A percentile compares a stretch with the other conserved stretches of the same genome.
Conservation (phyloP, 2,329 filamentous ascomycete species). For the Paraconiothyrium brasiliense region DNA sequence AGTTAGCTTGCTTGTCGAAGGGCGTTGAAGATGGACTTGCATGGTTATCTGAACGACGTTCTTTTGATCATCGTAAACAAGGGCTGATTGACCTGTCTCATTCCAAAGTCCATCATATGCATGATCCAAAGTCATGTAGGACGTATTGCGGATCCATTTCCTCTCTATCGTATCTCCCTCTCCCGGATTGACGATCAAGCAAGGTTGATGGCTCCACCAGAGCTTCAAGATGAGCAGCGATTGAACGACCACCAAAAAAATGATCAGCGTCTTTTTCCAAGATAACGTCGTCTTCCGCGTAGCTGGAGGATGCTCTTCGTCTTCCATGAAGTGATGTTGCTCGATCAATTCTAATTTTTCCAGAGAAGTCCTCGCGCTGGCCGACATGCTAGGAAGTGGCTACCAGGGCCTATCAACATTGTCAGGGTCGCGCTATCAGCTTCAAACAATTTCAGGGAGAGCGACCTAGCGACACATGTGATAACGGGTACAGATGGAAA, state of each 20-base stretch:
- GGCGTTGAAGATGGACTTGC: background rate
- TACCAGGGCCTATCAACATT: too few species aligned
- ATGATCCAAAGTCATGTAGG: background rate
- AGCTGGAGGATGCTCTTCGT: background rate
- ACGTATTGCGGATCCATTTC: background rate
- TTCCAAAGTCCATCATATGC: background rate
- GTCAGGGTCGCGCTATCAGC: too few species aligned
- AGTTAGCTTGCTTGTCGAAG: too few species aligned
- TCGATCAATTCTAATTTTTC: too few species aligned
- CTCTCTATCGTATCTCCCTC: background rate
- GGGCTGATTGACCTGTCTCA: background rate
- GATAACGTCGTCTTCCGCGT: background rate
- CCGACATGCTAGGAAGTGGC: too few species aligned
- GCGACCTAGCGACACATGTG: too few species aligned
- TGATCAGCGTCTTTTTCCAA: background rate
- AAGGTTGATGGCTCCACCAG: background rate
- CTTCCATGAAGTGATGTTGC: background rate
- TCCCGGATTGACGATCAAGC: background rate
- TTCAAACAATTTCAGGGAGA: too few species aligned
- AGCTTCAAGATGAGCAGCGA: background rate
- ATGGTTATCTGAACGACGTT: constrained; percentile 7
- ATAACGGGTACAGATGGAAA: too few species aligned
- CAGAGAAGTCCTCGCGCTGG: too few species aligned
- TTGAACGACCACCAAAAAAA: background rate
- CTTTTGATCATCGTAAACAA: background rate